A percentile compares a stretch with the other conserved stretches of the same genome.
Conservation (phyloP, 2,329 filamentous ascomycete species). For the Penicillium sp. region DNA sequence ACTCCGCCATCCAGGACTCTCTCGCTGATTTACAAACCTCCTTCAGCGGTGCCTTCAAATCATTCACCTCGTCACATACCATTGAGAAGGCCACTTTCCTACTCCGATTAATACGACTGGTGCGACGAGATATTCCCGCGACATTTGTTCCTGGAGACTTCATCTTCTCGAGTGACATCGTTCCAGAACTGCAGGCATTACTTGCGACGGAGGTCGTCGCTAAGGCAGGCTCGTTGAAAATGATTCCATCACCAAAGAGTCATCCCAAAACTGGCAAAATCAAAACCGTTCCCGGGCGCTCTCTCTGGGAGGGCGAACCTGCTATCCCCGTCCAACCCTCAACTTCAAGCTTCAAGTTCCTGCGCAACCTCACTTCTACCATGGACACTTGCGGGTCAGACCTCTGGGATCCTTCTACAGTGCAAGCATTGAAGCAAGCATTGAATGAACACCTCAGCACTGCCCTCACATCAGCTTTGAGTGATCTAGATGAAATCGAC, state of each 20-base stretch:
- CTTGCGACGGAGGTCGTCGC: constrained; percentile 58
- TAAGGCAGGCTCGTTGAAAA: constrained; percentile 44
- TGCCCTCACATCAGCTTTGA: constrained; percentile 22
- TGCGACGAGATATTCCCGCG: constrained; percentile 66
- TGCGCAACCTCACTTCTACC: constrained; percentile 63
- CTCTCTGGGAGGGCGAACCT: constrained; percentile 79
- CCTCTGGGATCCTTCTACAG: constrained; percentile 74
- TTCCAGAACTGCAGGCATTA: constrained; percentile 65
- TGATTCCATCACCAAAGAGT: constrained; percentile 14
- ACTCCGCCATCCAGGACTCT: constrained; percentile 57
- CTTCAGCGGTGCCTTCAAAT: constrained; percentile 46
- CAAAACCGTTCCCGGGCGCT: constrained; percentile 59
- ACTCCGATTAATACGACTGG: constrained; percentile 71
- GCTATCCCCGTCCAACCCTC: constrained; percentile 77
- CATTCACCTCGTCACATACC: constrained; percentile 50
- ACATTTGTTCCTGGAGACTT: constrained; percentile 41
- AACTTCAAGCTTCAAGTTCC: constrained; percentile 69
- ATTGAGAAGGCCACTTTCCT: constrained; percentile 62
- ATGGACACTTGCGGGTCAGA: constrained; percentile 76
- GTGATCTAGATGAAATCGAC: constrained; percentile 19
- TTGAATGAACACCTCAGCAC: constrained; percentile 53
- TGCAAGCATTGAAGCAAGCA: constrained; percentile 62
- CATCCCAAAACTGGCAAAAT: constrained; percentile 36
- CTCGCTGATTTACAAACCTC: constrained; percentile 56
- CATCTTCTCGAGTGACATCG: constrained; percentile 60